Evolutionary conservation across 148 eudicot genomes (phyloP).

Genomic region (Vaccinium corymbosum): DNA sequence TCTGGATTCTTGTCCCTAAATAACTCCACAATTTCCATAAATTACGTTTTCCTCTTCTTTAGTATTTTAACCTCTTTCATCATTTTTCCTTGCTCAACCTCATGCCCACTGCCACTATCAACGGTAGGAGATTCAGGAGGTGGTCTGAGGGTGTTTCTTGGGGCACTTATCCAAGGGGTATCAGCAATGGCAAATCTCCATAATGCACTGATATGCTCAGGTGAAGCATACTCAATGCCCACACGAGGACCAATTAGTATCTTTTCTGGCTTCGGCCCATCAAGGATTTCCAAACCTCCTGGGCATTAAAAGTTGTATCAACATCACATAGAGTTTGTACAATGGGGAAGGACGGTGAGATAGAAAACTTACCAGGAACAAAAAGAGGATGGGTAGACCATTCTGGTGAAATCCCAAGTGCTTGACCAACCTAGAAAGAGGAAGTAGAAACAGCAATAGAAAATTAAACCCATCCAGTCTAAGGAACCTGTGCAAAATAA

Average conservation of each 20-base stretch:
- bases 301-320: slow-evolving; percentile 11
- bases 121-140: slow-evolving; percentile 21
- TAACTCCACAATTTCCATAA: neutral
- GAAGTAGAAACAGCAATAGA: neutral
- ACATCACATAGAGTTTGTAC: neutral
- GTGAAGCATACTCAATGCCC: slow-evolving; percentile 80
- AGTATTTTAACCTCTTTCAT: neutral
- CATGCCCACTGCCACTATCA: neutral
- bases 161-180: slow-evolving; percentile 87
- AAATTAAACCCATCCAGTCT: slow-evolving; percentile 44
- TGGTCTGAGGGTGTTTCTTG: slow-evolving; percentile 66
- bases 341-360: neutral
- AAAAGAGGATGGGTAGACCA: slow-evolving; percentile 92
- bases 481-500: neutral
- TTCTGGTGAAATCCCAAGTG: slow-evolving; percentile 81
- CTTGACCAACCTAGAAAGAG: slow-evolving; percentile 76
- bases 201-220: slow-evolving; percentile 73
- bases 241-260: slow-evolving; percentile 85
- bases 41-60: neutral
- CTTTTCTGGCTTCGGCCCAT: slow-evolving; percentile 80
- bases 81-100: neutral
- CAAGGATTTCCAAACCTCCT: slow-evolving; percentile 86
- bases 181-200: slow-evolving; percentile 93
- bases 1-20: neutral
- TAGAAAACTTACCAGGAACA: slow-evolving; percentile 48